Evolutionary conservation across 805 yeast species (phyloP).

Genomic region (Myxozyma vanderwaltii): DNA sequence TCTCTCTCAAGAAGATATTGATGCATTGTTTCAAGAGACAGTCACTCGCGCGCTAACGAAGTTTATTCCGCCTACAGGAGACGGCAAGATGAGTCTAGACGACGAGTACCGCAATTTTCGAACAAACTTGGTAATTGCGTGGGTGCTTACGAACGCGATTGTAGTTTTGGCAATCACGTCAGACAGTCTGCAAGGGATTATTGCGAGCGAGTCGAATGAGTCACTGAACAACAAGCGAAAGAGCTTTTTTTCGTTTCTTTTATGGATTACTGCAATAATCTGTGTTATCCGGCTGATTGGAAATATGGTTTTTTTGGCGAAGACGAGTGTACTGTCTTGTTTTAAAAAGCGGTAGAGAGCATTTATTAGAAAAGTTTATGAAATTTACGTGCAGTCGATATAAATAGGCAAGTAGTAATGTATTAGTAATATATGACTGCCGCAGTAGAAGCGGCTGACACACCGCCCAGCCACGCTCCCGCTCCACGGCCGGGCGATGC

Average conservation of each 20-base stretch:
- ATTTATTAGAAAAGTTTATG: neutral
- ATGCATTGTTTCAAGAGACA: constrained; percentile 51
- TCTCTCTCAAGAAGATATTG: constrained; percentile 55
- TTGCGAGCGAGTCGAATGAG: constrained; percentile 32
- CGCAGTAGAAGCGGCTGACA: no score
- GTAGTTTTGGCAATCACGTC: constrained; percentile 46
- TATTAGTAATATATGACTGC: no score
- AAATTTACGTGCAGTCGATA: neutral
- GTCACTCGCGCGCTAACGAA: constrained; percentile 57
- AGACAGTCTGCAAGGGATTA: constrained; percentile 38
- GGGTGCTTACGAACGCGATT: constrained; percentile 46
- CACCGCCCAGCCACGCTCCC: no score
- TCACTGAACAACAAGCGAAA: constrained; percentile 37
- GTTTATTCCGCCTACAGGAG: constrained; percentile 46
- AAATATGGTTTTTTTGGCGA: constrained; percentile 50
- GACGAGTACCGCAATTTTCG: constrained; percentile 48
- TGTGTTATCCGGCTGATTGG: constrained; percentile 61
- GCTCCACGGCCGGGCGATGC: no score
- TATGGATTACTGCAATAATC: constrained; percentile 65
- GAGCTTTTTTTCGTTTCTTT: constrained; percentile 51
- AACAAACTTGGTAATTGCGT: constrained; percentile 45
- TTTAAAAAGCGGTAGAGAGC: constrained; percentile 5
- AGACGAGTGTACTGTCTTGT: constrained; percentile 34
- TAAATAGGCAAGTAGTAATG: no score
- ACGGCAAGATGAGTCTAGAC: constrained; percentile 37